Conservation (phyloP, 2,329 filamentous ascomycete species). For the Xenoacremonium recifei region DNA sequence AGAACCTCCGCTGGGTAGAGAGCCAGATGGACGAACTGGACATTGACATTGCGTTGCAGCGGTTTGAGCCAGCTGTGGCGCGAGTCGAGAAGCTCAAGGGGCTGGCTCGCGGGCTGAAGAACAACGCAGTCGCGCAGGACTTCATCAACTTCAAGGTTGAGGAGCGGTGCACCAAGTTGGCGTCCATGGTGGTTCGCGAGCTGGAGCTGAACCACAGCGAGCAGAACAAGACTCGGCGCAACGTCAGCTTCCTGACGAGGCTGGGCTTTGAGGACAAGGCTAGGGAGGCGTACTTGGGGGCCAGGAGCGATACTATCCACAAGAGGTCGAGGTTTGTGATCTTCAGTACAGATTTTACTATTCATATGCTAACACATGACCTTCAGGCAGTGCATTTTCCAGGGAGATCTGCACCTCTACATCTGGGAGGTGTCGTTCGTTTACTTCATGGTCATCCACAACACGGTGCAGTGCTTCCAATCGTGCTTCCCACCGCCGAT, state of each 20-base stretch:
- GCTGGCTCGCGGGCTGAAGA: slow-evolving; percentile 76
- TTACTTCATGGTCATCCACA: slow-evolving; percentile 91
- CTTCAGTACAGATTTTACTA: no score
- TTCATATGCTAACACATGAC: slow-evolving; percentile 9
- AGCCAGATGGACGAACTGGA: slow-evolving; percentile 93
- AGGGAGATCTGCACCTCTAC: slow-evolving; percentile 87
- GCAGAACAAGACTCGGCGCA: slow-evolving; percentile 72
- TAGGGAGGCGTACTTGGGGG: slow-evolving; percentile 79
- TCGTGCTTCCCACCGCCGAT: slow-evolving; percentile 80
- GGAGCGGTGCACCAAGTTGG: slow-evolving; percentile 76
- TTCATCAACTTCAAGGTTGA: slow-evolving; percentile 91
- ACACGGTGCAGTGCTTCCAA: slow-evolving; percentile 88
- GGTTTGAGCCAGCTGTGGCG: slow-evolving; percentile 79
- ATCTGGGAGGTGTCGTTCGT: slow-evolving; percentile 95
- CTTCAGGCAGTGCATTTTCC: slow-evolving; percentile 84
- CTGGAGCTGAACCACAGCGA: slow-evolving; percentile 77
- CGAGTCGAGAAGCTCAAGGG: slow-evolving; percentile 82
- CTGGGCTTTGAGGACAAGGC: slow-evolving; percentile 90
- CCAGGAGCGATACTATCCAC: slow-evolving; percentile 74
- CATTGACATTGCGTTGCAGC: slow-evolving; percentile 89
- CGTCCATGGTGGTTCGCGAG: slow-evolving; percentile 72
- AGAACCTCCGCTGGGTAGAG: slow-evolving; percentile 95
- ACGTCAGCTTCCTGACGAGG: slow-evolving; percentile 80
- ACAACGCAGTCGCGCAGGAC: slow-evolving; percentile 83
- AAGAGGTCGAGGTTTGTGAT: slow-evolving; percentile 70